These are phyloP conservation scores for Fusarium sp. DNA, from an alignment of 2,329 filamentous ascomycete genomes.

Conservation along the genomic window DNA sequence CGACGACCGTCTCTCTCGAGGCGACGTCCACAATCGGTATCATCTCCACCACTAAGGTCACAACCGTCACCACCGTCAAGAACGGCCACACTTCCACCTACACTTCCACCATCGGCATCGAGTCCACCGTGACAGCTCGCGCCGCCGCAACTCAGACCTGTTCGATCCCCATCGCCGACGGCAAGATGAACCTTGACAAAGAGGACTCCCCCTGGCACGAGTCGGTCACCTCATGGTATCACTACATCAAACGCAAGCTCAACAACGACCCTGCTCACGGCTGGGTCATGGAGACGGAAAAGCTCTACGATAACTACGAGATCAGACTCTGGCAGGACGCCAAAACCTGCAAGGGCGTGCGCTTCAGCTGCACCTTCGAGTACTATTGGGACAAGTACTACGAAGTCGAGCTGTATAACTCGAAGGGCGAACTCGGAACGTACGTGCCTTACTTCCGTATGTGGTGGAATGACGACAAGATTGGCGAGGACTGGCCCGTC, in stretches of 20 bases:
- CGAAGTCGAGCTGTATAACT: neutral
- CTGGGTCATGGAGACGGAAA: neutral
- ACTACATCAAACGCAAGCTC: neutral
- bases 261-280: neutral
- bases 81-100: slow-evolving; percentile 10
- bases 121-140: slow-evolving; percentile 7
- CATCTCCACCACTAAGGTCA: neutral
- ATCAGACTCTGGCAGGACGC: neutral
- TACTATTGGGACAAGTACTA: slow-evolving; percentile 16
- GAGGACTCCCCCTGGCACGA: neutral
- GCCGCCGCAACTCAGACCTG: slow-evolving; percentile 4
- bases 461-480: slow-evolving; percentile 4
- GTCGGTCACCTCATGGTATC: neutral
- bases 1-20: slow-evolving; percentile 7
- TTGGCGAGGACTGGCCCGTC: neutral
- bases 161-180: slow-evolving; percentile 10
- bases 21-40: slow-evolving; percentile 11
- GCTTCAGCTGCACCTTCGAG: slow-evolving; percentile 9
- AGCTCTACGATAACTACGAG: neutral
- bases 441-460: slow-evolving; percentile 12
- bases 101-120: neutral
- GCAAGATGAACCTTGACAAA: neutral
- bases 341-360: slow-evolving; percentile 4
- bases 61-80: neutral
- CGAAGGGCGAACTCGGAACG: neutral